Conservation (phyloP, 768 basidiomycete genomes). For the Suillus placidus region DNA sequence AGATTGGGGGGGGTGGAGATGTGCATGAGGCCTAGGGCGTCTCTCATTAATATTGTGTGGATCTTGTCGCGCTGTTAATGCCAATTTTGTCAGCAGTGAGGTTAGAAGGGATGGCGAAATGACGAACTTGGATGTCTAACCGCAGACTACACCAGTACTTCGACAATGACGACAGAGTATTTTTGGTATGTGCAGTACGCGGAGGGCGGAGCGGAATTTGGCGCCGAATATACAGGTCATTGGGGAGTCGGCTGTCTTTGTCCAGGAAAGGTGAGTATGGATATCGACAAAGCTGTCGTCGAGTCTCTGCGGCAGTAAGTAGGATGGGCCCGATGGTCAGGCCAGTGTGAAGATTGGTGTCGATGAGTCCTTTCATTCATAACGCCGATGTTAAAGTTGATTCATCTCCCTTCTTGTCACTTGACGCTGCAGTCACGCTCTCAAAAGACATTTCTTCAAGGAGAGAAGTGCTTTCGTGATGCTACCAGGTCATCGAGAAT, state of each 20-base stretch:
- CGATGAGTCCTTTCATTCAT: no score
- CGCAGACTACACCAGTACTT: conserved; percentile 90
- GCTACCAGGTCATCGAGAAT: no score
- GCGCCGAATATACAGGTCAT: conserved; percentile 94
- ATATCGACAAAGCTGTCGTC: not conserved
- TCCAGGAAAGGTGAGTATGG: conserved; percentile 41
- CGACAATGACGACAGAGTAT: conserved; percentile 85
- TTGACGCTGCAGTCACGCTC: no score
- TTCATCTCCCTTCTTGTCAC: no score
- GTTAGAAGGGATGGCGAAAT: not conserved
- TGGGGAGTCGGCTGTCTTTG: conserved; percentile 80
- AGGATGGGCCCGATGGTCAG: no score
- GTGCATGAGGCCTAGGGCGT: conserved; percentile 78
- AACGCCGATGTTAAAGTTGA: no score
- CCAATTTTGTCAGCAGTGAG: not conserved
- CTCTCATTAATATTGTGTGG: conserved; percentile 68
- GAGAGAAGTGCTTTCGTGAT: no score
- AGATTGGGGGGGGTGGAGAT: conserved; percentile 77
- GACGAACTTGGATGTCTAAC: conserved; percentile 81
- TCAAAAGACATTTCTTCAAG: no score
- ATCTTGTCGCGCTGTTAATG: conserved; percentile 65
- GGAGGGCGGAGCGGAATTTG: conserved; percentile 83
- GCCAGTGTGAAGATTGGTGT: no score
- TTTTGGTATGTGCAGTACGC: conserved; percentile 74
- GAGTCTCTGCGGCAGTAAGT: no score